phyloP scores from a whole-genome alignment of 768 basidiomycete species.

The Solioccasus polychromus region DNA sequence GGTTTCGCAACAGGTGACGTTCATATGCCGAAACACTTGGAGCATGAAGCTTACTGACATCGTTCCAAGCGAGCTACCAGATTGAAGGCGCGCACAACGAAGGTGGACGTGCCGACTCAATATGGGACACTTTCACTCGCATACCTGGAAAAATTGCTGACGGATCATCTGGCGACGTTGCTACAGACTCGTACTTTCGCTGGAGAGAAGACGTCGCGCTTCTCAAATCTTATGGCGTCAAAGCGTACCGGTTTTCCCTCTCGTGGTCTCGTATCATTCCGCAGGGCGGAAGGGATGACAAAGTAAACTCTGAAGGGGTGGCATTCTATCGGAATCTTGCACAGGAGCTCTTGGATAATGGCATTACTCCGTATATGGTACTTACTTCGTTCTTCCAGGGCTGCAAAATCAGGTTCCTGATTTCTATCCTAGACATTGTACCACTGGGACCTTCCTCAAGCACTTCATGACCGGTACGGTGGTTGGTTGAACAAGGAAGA shows the following conservation, averaged over 20 bases:
- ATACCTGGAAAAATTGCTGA: slow-evolving; percentile 71
- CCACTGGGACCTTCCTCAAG: background rate
- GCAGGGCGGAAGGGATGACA: slow-evolving; percentile 67
- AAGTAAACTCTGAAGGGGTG: slow-evolving; percentile 69
- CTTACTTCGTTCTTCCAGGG: too few relatives aligned
- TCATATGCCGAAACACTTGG: too few relatives aligned
- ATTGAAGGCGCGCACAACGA: slow-evolving; percentile 66
- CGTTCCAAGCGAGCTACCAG: slow-evolving; percentile 59
- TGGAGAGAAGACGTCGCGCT: slow-evolving; percentile 71
- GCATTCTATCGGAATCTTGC: slow-evolving; percentile 72
- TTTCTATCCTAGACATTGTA: too few relatives aligned
- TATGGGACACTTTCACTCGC: slow-evolving; percentile 77
- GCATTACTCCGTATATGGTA: slow-evolving; percentile 71
- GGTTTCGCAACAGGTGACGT: slow-evolving; percentile 5
- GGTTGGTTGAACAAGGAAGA: background rate
- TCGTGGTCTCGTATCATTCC: slow-evolving; percentile 81
- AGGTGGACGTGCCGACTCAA: slow-evolving; percentile 66
- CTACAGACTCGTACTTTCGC: slow-evolving; percentile 70
- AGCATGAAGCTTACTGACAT: background rate
- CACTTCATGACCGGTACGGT: background rate
- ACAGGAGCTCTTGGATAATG: slow-evolving; percentile 59
- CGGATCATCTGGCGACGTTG: slow-evolving; percentile 65
- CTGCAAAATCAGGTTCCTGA: too few relatives aligned
- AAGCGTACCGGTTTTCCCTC: slow-evolving; percentile 76
- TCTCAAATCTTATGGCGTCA: slow-evolving; percentile 62